Evolutionary conservation across 1,284 basidiomycete genomes (phyloP).

Genomic region (Cryptococcus deneoformans): DNA sequence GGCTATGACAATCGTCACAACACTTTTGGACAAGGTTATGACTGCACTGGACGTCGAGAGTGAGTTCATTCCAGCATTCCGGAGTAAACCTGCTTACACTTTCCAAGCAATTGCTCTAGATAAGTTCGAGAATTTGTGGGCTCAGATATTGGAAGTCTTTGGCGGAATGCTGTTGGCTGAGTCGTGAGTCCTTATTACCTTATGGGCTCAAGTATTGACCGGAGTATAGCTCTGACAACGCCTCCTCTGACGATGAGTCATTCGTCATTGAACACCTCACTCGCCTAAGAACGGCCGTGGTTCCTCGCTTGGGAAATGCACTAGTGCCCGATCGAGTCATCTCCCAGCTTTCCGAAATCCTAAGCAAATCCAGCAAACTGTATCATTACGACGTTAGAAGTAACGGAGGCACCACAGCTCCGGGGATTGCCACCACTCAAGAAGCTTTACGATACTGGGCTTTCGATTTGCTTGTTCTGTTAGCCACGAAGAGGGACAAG

Average conservation of each 20-base stretch:
- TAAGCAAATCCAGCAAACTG: constrained; percentile 72
- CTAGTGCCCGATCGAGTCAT: constrained; percentile 73
- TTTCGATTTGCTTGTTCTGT: constrained; percentile 74
- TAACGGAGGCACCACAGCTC: constrained; percentile 32
- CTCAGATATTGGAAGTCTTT: constrained; percentile 79
- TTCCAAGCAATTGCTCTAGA: constrained; percentile 58
- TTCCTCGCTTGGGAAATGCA: constrained; percentile 67
- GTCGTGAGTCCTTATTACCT: constrained; percentile 56
- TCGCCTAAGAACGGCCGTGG: constrained; percentile 71
- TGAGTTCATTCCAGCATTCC: neutral
- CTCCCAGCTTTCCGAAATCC: constrained; percentile 63
- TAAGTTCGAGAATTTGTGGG: constrained; percentile 74
- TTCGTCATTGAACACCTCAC: constrained; percentile 82
- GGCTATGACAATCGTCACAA: constrained; percentile 25
- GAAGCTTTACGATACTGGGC: constrained; percentile 94
- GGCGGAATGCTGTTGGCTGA: constrained; percentile 78
- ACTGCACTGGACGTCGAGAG: constrained; percentile 14
- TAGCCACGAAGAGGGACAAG: neutral
- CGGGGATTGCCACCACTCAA: constrained; percentile 57
- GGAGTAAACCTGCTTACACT: neutral
- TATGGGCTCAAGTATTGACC: neutral
- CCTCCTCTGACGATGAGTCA: constrained; percentile 75
- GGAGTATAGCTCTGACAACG: constrained; percentile 56
- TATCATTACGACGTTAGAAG: constrained; percentile 50
- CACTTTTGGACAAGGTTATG: constrained; percentile 22